A percentile compares a stretch with the other conserved stretches of the same genome.
Evolutionary conservation across 1,284 basidiomycete genomes (phyloP).

Genomic region (Cryptococcus jaspeensis): DNA sequence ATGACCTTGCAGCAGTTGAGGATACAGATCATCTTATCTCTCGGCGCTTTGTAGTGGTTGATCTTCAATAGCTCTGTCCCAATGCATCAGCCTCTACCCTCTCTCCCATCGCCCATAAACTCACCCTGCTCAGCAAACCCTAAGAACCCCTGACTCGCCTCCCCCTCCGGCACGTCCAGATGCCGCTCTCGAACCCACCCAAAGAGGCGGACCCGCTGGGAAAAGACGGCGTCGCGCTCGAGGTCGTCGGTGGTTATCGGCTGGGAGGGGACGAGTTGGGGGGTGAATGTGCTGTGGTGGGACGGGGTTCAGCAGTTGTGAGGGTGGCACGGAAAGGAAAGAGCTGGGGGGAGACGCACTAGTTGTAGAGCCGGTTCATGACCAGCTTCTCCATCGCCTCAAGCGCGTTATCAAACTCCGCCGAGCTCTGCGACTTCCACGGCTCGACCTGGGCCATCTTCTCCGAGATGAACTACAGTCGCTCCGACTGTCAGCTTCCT

Average conservation of each 20-base stretch:
- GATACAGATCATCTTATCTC: conserved; percentile 97
- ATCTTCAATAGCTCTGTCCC: conserved; percentile 83
- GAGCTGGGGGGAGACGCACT: conserved; percentile 57
- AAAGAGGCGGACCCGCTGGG: conserved; percentile 88
- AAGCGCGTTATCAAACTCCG: conserved; percentile 93
- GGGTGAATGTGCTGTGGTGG: conserved; percentile 75
- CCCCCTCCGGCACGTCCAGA: conserved; percentile 66
- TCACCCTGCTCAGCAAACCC: conserved; percentile 88
- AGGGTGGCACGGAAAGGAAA: conserved; percentile 6
- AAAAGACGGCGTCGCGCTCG: conserved; percentile 85
- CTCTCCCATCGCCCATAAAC: conserved; percentile 29
- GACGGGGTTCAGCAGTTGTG: not conserved
- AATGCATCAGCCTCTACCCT: not conserved
- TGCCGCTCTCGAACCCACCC: conserved; percentile 86
- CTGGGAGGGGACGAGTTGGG: conserved; percentile 64
- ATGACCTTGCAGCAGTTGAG: conserved; percentile 99
- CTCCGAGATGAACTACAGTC: conserved; percentile 71
- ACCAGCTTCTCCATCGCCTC: conserved; percentile 99
- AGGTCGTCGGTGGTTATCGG: conserved; percentile 92
- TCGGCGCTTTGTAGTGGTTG: conserved; percentile 96
- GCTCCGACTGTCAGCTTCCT: conserved; percentile 2
- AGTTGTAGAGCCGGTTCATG: conserved; percentile 96
- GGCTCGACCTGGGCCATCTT: conserved; percentile 81
- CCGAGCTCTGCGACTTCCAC: conserved; percentile 72
- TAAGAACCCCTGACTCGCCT: conserved; percentile 70